Evolutionary conservation across 768 basidiomycete genomes (phyloP).

Genomic region (Pleurotus sapidus): DNA sequence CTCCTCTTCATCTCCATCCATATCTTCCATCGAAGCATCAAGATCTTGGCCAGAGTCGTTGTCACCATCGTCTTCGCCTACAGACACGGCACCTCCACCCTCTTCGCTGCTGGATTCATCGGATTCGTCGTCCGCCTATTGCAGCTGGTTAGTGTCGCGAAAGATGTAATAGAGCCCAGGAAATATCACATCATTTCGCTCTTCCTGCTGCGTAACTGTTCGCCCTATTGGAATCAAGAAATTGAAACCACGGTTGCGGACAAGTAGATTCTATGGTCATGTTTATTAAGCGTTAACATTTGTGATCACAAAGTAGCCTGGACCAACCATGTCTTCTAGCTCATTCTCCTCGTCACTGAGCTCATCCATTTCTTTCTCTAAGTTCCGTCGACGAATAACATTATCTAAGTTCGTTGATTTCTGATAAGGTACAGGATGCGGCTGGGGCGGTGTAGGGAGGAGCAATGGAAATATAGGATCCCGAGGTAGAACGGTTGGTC

Average conservation of each 20-base stretch:
- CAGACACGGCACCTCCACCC: slow-evolving; percentile 33
- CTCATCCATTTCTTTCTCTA: slow-evolving; percentile 78
- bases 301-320: too few species aligned
- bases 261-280: slow-evolving; percentile 44
- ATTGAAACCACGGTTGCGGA: slow-evolving; percentile 63
- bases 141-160: not conserved
- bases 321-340: slow-evolving; percentile 67
- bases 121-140: slow-evolving; percentile 47
- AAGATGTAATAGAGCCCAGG: not conserved
- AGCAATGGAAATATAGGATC: slow-evolving; percentile 61
- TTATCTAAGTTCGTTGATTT: slow-evolving; percentile 45
- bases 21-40: slow-evolving; percentile 63
- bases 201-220: slow-evolving; percentile 71
- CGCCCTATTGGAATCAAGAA: slow-evolving; percentile 76
- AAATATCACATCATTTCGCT: slow-evolving; percentile 73
- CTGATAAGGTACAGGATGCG: slow-evolving; percentile 60
- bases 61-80: slow-evolving; percentile 47
- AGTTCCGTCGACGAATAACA: slow-evolving; percentile 62
- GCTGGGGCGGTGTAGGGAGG: slow-evolving; percentile 62
- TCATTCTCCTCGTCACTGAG: slow-evolving; percentile 83
- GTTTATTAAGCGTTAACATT: too few species aligned
- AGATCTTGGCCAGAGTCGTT: slow-evolving; percentile 50
- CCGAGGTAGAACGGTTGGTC: slow-evolving; percentile 73
- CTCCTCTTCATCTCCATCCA: slow-evolving; percentile 42
- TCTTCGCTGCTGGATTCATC: slow-evolving; percentile 44